Evolutionary conservation across 2,329 filamentous ascomycete species (phyloP).

Genomic region (Penicillium sp.): DNA sequence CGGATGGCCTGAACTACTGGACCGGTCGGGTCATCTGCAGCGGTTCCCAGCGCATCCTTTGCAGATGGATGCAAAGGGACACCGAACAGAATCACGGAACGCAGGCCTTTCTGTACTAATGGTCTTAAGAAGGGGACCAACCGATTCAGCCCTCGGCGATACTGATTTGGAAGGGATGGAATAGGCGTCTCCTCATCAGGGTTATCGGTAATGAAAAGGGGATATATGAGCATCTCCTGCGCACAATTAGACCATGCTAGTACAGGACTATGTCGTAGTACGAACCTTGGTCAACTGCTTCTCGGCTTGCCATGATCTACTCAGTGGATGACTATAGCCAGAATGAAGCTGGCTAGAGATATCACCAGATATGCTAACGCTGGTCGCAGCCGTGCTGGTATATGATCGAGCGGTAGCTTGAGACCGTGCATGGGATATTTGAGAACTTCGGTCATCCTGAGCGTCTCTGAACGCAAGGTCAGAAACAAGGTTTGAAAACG

Average conservation of each 20-base stretch:
- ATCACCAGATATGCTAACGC: conserved; percentile 50
- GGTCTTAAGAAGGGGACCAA: conserved; percentile 75
- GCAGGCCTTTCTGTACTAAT: conserved; percentile 78
- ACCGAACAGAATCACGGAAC: conserved; percentile 90
- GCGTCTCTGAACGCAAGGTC: conserved; percentile 42
- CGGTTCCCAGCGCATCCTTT: conserved; percentile 88
- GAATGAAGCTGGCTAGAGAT: conserved; percentile 77
- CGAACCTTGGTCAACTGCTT: conserved; percentile 71
- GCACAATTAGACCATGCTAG: too few relatives aligned
- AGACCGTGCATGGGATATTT: conserved; percentile 35
- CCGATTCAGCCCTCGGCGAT: conserved; percentile 78
- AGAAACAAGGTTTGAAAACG: conserved; percentile 44
- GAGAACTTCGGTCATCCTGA: conserved; percentile 37
- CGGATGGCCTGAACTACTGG: conserved; percentile 83
- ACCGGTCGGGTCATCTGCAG: conserved; percentile 84
- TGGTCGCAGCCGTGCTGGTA: conserved; percentile 42
- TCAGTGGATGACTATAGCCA: conserved; percentile 71
- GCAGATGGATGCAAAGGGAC: conserved; percentile 71
- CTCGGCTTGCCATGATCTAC: conserved; percentile 73
- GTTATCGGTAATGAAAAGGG: conserved; percentile 88
- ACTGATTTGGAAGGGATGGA: conserved; percentile 80
- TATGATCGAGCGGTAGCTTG: conserved; percentile 37
- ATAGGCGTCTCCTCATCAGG: conserved; percentile 87
- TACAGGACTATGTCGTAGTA: too few relatives aligned
- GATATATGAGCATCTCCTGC: conserved; percentile 96